Conservation (phyloP, 305 asterid genomes). For the Fraxinus angustifolia region DNA sequence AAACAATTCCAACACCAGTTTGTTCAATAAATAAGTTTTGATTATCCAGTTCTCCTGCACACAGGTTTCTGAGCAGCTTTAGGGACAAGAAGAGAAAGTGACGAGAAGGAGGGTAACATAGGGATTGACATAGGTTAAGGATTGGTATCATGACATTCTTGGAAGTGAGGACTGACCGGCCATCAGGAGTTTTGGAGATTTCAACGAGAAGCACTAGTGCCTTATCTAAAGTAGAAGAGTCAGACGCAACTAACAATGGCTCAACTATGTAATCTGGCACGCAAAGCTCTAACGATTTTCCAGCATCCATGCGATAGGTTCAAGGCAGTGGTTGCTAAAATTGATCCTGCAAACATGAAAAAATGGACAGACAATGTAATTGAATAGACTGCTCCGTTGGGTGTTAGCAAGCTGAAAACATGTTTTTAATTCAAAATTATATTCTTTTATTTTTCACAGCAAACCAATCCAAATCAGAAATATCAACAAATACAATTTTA, state of each 20-base stretch:
- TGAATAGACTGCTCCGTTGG: neutral
- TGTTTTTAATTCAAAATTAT: neutral
- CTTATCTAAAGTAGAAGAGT: conserved; percentile 38
- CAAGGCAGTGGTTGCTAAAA: neutral
- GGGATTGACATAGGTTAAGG: conserved; percentile 53
- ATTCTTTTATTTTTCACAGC: neutral
- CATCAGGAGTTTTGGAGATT: conserved; percentile 53
- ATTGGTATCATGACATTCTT: conserved; percentile 30
- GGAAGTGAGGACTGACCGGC: conserved; percentile 66
- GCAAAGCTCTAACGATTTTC: conserved; percentile 15
- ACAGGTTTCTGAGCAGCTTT: conserved; percentile 68
- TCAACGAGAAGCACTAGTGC: conserved; percentile 52
- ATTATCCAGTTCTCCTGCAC: conserved; percentile 68
- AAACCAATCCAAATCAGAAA: neutral
- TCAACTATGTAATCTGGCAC: conserved; percentile 34
- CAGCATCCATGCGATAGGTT: conserved; percentile 26
- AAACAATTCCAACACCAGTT: conserved; percentile 49
- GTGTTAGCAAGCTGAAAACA: neutral
- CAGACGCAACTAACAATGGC: conserved; percentile 42
- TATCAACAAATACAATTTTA: neutral
- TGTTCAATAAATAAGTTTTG: conserved; percentile 62
- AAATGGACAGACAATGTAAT: neutral
- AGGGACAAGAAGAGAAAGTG: conserved; percentile 45
- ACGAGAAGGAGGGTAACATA: conserved; percentile 31
- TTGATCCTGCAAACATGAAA: neutral